phyloP scores from a whole-genome alignment of 2,329 filamentous ascomycete species.

The Nannizziopsis barbatae region DNA sequence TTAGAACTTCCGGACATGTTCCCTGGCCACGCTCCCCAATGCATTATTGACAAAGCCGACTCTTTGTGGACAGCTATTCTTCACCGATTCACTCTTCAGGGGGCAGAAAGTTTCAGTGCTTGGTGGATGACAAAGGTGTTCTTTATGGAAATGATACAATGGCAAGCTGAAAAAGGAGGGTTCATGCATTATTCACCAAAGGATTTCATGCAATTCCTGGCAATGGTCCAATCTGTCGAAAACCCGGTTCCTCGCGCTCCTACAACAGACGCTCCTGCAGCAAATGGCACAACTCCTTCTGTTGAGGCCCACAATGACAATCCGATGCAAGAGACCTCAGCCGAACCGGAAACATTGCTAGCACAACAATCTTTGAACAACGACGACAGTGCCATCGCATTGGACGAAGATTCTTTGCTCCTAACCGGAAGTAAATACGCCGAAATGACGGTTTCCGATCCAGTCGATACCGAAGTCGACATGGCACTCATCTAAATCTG shows the following conservation, averaged over 20 bases:
- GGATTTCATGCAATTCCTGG: constrained; percentile 23
- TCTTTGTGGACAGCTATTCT: constrained; percentile 36
- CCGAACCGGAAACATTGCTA: background rate
- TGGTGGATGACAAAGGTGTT: constrained; percentile 77
- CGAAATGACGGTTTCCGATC: constrained; percentile 37
- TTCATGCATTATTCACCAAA: constrained; percentile 54
- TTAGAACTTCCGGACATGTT: constrained; percentile 32
- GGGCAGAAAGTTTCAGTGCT: constrained; percentile 38
- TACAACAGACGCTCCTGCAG: constrained; percentile 10
- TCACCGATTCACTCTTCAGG: constrained; percentile 34
- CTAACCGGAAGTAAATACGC: constrained; percentile 36
- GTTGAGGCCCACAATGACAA: constrained; percentile 28
- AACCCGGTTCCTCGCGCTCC: constrained; percentile 16
- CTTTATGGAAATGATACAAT: constrained; percentile 86
- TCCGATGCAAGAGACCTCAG: constrained; percentile 24
- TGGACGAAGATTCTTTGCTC: constrained; percentile 39
- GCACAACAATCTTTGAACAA: constrained; percentile 35
- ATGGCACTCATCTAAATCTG: constrained; percentile 34
- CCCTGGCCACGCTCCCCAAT: constrained; percentile 33
- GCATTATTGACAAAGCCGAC: constrained; percentile 36
- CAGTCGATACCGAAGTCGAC: constrained; percentile 36
- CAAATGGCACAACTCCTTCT: background rate
- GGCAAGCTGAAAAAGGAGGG: constrained; percentile 79
- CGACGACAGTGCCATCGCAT: constrained; percentile 66
- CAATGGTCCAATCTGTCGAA: constrained; percentile 15